Percentiles rank a stretch among this genome's conserved stretches.
phyloP scores from a whole-genome alignment of 768 basidiomycete species.

The Termitomyces sp. region DNA sequence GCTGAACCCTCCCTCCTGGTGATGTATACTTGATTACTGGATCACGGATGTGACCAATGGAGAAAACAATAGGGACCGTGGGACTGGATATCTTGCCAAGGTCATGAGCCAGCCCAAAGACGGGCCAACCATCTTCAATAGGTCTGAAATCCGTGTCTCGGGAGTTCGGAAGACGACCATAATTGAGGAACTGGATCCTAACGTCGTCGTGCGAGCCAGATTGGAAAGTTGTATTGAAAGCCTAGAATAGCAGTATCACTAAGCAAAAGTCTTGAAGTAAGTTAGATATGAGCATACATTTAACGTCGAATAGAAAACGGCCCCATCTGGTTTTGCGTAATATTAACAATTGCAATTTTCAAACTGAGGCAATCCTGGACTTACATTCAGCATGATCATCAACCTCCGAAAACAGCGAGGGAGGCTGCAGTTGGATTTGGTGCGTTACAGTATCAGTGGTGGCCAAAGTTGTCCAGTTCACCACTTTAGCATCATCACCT shows the following conservation, averaged over 20 bases:
- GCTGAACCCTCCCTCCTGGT: constrained; percentile 37
- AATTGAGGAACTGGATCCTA: constrained; percentile 53
- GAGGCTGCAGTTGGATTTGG: constrained; percentile 8
- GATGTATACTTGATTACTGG: constrained; percentile 41
- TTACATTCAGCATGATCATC: constrained; percentile 53
- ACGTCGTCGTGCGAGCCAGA: constrained; percentile 48
- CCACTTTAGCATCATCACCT: constrained; percentile 7
- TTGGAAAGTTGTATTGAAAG: constrained; percentile 44
- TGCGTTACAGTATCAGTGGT: constrained; percentile 5
- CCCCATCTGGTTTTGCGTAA: constrained; percentile 41
- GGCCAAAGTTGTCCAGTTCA: constrained; percentile 48
- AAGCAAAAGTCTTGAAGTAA: not conserved
- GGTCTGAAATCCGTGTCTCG: constrained; percentile 54
- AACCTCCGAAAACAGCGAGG: constrained; percentile 6
- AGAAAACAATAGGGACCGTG: constrained; percentile 32
- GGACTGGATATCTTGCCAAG: constrained; percentile 38
- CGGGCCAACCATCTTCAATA: constrained; percentile 52
- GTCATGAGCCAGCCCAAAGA: constrained; percentile 56
- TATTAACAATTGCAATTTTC: constrained; percentile 3
- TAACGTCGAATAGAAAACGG: constrained; percentile 53
- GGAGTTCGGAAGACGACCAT: constrained; percentile 43
- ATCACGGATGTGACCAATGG: constrained; percentile 45
- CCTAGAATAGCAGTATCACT: constrained; percentile 21
- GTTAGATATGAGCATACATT: constrained; percentile 28
- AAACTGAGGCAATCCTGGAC: not conserved